phyloP scores from a whole-genome alignment of 2,329 filamentous ascomycete genomes.

The Setomelanomma holmii region DNA sequence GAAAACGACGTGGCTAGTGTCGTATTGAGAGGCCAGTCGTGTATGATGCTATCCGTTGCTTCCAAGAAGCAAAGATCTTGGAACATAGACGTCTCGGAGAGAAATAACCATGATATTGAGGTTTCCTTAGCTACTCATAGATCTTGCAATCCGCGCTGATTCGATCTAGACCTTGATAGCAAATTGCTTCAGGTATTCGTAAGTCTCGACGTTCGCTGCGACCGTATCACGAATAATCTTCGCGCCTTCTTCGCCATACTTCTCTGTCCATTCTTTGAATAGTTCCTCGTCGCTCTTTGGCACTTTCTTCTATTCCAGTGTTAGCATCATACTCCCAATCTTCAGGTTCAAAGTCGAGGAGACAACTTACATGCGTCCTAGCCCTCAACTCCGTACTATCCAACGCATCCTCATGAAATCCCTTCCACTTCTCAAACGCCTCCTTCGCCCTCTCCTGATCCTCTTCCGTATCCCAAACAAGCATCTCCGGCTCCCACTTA shows the following conservation, averaged over 20 bases:
- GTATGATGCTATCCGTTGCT: no score
- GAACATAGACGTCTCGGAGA: no score
- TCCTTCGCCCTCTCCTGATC: constrained; percentile 72
- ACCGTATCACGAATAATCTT: constrained; percentile 74
- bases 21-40: no score
- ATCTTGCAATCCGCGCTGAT: no score
- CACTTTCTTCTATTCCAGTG: constrained; percentile 62
- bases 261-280: constrained; percentile 74
- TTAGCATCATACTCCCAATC: background rate
- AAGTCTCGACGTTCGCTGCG: constrained; percentile 74
- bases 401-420: constrained; percentile 95
- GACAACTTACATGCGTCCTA: constrained; percentile 63
- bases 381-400: constrained; percentile 78
- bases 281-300: constrained; percentile 70
- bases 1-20: no score
- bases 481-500: constrained; percentile 77
- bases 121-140: no score
- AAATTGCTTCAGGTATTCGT: constrained; percentile 83
- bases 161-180: constrained; percentile 60
- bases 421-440: constrained; percentile 95
- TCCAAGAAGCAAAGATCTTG: no score
- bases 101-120: no score
- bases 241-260: constrained; percentile 75
- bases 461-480: constrained; percentile 81
- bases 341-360: background rate